Evolutionary conservation across 495 filamentous ascomycete species (phyloP), one percentile per base, ranked within the genome.

Genomic region (Aspergillus nanangensis): DNA sequence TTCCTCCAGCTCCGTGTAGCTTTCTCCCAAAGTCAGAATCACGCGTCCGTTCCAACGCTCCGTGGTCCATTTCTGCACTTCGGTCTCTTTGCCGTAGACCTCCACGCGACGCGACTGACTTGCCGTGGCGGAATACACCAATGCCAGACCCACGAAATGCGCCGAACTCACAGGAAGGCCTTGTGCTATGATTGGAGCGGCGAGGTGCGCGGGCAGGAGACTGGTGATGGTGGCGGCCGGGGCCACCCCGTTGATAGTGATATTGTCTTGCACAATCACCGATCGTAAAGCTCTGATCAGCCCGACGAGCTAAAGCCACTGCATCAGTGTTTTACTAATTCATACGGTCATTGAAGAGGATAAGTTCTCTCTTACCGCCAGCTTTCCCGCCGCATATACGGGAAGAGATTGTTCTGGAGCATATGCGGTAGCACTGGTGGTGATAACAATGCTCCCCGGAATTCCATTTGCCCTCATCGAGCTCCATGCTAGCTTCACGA

Each of bases 1-100:
- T 35, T 58, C 61, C 46, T 69, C 63, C 2, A 65, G 15, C 51
- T 69, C 65, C 4, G 57, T 60, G 34, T 58, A 65, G 2, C n/a
- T 45, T 18, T 65, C 57, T 3, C 61, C 63, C 25, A 66, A 35
- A 4, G 59, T 62, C 38, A 65, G 19, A 23, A 66, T 62, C 3
- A 52, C 47, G 29, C 62, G 46, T 10, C 62, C 62, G 41, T 68
- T 68, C 60, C 62, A 66, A 8, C 57, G 31, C 8, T 19, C 41
- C 2, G 25, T 29, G 25, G 38, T 24, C 20, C 52, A 21, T n/a
- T 15, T 10, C 3, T 44, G 27, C 9, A 8, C 21, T 18, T 20
- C 35, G 2, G 14, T 18, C 14, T 38, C 35, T 5, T 38, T 38
- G 1, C 35, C 35, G 17, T 60, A 58, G 3, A 39, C 10, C 34